Conservation (phyloP, 345 rosid species). For the Linum usitatissimum region DNA sequence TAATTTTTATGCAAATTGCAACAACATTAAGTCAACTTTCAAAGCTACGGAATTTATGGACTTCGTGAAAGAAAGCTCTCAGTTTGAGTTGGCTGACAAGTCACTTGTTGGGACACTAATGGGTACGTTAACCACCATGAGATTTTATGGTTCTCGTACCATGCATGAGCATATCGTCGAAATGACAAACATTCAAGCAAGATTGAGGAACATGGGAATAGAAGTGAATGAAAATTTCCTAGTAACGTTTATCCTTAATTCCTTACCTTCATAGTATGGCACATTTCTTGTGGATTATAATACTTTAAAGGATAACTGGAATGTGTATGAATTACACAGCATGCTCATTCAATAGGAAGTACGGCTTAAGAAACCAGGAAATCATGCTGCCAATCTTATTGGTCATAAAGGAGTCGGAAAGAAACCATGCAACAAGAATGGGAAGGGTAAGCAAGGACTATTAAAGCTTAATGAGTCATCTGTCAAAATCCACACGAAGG, state of each 20-base stretch:
- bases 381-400: neutral
- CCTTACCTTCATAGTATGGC: no score
- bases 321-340: neutral
- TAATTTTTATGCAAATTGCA: constrained; percentile 10
- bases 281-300: constrained; percentile 10
- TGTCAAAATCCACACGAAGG: neutral
- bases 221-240: no score
- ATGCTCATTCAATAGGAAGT: constrained; percentile 11
- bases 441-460: constrained; percentile 9
- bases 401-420: constrained; percentile 8
- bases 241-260: no score
- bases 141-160: constrained; percentile 3
- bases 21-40: neutral
- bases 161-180: constrained; percentile 6
- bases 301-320: constrained; percentile 18
- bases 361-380: constrained; percentile 4
- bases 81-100: constrained; percentile 6
- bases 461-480: neutral
- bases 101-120: constrained; percentile 10
- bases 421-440: neutral
- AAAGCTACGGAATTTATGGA: constrained; percentile 4
- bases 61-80: constrained; percentile 2
- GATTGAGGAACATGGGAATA: no score
- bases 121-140: constrained; percentile 12
- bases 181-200: no score